These are phyloP conservation scores for Aspergillus neoniger DNA, from an alignment of 2,329 filamentous ascomycete species.

Conservation along the genomic window DNA sequence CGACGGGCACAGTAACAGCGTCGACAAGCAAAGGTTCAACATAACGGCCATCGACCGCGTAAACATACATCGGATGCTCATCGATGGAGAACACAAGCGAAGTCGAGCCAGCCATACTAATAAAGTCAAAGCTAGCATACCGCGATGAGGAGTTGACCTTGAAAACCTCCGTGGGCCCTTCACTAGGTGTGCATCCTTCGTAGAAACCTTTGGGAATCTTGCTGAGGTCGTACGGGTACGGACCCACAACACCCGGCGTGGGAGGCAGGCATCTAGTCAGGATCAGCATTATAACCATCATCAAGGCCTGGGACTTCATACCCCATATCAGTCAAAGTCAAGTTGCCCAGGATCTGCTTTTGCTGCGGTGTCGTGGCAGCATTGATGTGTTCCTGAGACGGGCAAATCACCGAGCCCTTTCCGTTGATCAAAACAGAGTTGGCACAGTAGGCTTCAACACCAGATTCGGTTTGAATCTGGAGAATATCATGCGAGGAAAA, in stretches of 20 bases:
- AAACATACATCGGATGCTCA: slow-evolving; percentile 49
- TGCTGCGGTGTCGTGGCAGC: slow-evolving; percentile 34
- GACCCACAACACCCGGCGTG: slow-evolving; percentile 16
- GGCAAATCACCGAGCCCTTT: slow-evolving; percentile 42
- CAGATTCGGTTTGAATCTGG: slow-evolving; percentile 31
- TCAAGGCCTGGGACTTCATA: slow-evolving; percentile 12
- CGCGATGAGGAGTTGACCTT: slow-evolving; percentile 34
- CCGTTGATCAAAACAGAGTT: slow-evolving; percentile 65
- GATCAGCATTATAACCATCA: slow-evolving; percentile 1
- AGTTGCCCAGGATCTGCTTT: slow-evolving; percentile 20
- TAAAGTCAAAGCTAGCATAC: slow-evolving; percentile 44
- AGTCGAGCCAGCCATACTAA: slow-evolving; percentile 36
- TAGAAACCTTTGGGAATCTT: slow-evolving; percentile 25
- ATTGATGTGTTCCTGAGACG: slow-evolving; percentile 28
- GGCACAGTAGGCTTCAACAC: slow-evolving; percentile 55
- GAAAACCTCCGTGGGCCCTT: slow-evolving; percentile 31
- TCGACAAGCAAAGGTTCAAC: slow-evolving; percentile 44
- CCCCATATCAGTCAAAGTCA: slow-evolving; percentile 32
- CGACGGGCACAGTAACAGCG: slow-evolving; percentile 37
- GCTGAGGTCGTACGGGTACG: slow-evolving; percentile 23
- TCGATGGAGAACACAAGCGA: slow-evolving; percentile 46
- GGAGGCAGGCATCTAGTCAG: slow-evolving; percentile 28
- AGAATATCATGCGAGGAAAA: slow-evolving; percentile 53
- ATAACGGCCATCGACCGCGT: slow-evolving; percentile 49
- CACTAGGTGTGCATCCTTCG: slow-evolving; percentile 26